Evolutionary conservation across 148 eudicot species (phyloP), one percentile per base, ranked within the genome.

Genomic region (Cornus controversa): DNA sequence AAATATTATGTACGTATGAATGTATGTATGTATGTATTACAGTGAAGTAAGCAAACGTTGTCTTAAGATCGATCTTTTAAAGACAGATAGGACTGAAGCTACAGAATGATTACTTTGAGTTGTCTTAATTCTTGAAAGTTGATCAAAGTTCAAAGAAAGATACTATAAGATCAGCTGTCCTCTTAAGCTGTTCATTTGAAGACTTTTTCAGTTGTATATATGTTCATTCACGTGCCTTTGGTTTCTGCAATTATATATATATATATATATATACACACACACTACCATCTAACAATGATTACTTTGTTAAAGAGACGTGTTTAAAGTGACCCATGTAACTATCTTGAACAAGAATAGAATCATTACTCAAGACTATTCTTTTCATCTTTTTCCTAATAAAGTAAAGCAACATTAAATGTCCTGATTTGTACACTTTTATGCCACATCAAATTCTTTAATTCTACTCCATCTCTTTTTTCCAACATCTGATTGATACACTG

Each of bases 161-260:
- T 15, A n/a, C 57, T 0, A 29, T 29, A 31, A 31, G 34, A 31
- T 3, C 34, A 2, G 4, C 4, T 2, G 34, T 31, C 4, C 34
- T 34, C 9, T 42, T 67, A 73, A 74, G 78, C 78, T 79, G 78
- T 22, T 29, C 25, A 18, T 57, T 70, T 31, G 65, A 70, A 60
- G 73, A 16, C 57, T 72, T 80, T 80, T 80, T 69, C 60, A 45
- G 7, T 10, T 23, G 20, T 50, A 34, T 72, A 4, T 13, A 72
- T 22, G 66, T 53, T 68, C 29, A 68, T 75, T 69, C 79, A 75
- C 79, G 75, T 80, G 78, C 63, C 27, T 62, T 74, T 29, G 53
- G 66, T 36, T 18, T 47, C 20, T 25, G 10, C 8, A 57, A 72
- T 50, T 27, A 29, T 27, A 29, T 15, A 40, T 31, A 31, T 5